Base-by-base conservation (phyloP, 768 basidiomycete species). In the Amanita muscaria region DNA sequence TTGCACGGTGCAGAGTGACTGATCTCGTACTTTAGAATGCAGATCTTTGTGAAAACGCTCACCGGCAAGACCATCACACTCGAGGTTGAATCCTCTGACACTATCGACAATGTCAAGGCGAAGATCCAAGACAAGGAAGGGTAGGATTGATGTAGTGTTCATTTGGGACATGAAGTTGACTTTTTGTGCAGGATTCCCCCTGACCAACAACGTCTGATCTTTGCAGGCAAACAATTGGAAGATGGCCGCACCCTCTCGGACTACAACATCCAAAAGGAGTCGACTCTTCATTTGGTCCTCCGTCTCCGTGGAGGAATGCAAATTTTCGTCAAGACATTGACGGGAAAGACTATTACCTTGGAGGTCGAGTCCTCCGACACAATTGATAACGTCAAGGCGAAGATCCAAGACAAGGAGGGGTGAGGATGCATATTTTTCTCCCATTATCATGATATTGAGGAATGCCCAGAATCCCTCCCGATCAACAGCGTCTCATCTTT, bases 71-170 rank as follows among this genome's bases (percentile, higher is more conserved):
- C 84, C 38, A 83, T 83, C 54, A 83, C 80, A 1, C 58, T 84
- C 29, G 83, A 84, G 59, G 83, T 84, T 21, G 80, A 84, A 59
- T 81, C 80, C 1, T 79, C 77, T 3, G 80, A 83, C 57, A 82
- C 80, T 16, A 83, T 83, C 52, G 80, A 83, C 63, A 81, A 80
- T 48, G 82, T 83, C 42, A 83, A 82, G 69, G 69, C 74, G 9
- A 83, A 83, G 70, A 83, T 84, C 41, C 82, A 83, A 59, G 82
- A 84, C 62, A 84, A 83, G 68, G 82, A 84, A 50, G 81, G 77
- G 47, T 51, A 46, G 32, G 24, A 9, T 22, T 37, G 19, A 32
- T 23, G 25, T 32, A 42, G 40, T 24, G 14, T 23, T 25, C 21
- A 14, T 5, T 35, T n/a, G n/a, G n/a, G 15, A 8, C 19, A 9